A percentile compares a stretch with the other conserved stretches of the same genome.
phyloP scores from a whole-genome alignment of 495 filamentous ascomycete species.

The Bathelium albidoporum region DNA sequence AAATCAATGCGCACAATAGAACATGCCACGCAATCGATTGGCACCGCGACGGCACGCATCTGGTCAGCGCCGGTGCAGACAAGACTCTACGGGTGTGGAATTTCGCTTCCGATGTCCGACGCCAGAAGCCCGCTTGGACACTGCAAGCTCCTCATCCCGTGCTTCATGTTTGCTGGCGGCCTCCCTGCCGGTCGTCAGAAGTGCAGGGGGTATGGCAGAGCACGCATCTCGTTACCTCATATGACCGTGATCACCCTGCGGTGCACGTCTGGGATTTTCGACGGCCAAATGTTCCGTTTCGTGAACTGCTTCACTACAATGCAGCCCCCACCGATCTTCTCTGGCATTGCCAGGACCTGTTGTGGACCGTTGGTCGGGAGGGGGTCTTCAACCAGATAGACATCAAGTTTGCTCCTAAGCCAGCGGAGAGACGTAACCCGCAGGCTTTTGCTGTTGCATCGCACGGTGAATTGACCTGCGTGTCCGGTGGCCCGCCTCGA shows the following conservation, averaged over 20 bases:
- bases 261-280: slow-evolving; percentile 92
- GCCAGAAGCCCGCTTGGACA: slow-evolving; percentile 60
- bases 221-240: slow-evolving; percentile 58
- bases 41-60: slow-evolving; percentile 89
- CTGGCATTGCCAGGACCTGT: slow-evolving; percentile 80
- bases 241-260: slow-evolving; percentile 53
- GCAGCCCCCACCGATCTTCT: slow-evolving; percentile 63
- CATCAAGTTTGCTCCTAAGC: slow-evolving; percentile 66
- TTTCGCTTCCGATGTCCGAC: slow-evolving; percentile 65
- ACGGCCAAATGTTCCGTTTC: slow-evolving; percentile 72
- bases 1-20: slow-evolving; percentile 75
- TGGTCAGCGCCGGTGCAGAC: slow-evolving; percentile 75
- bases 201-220: slow-evolving; percentile 56
- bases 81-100: slow-evolving; percentile 88
- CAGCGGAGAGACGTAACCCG: slow-evolving; percentile 61
- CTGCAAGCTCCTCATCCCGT: slow-evolving; percentile 59
- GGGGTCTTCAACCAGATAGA: slow-evolving; percentile 83
- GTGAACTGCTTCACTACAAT: slow-evolving; percentile 70
- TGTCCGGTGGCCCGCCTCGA: slow-evolving; percentile 21
- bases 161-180: slow-evolving; percentile 74
- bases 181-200: slow-evolving; percentile 61
- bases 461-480: slow-evolving; percentile 47
- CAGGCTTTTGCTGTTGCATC: slow-evolving; percentile 53
- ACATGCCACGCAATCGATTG: slow-evolving; percentile 78
- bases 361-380: slow-evolving; percentile 84